Conservation (phyloP, 495 filamentous ascomycete genomes). For the Lophium mytilinum region DNA sequence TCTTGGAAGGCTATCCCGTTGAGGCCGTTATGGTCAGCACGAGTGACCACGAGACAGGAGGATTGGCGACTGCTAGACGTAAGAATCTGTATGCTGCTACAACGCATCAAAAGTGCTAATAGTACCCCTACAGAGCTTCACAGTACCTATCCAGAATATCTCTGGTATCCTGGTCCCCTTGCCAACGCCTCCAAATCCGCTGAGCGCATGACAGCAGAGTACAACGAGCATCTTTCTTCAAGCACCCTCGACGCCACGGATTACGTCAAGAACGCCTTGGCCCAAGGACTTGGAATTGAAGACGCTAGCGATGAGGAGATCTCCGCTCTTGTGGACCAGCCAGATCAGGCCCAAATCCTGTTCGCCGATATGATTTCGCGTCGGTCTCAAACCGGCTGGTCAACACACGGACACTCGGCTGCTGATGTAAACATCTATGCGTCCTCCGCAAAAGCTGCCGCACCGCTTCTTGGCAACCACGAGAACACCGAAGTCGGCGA, state of each 20-base stretch:
- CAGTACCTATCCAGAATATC: constrained; percentile 61
- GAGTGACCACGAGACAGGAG: constrained; percentile 93
- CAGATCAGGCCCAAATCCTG: constrained; percentile 43
- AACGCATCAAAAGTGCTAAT: background rate
- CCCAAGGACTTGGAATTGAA: constrained; percentile 61
- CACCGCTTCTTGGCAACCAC: constrained; percentile 65
- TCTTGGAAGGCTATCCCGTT: constrained; percentile 62
- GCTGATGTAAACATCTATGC: constrained; percentile 92
- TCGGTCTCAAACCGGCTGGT: constrained; percentile 86
- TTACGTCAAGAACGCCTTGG: constrained; percentile 56
- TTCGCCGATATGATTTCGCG: constrained; percentile 81
- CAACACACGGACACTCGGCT: constrained; percentile 78
- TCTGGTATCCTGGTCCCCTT: constrained; percentile 77
- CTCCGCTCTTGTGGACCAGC: constrained; percentile 49
- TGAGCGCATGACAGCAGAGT: constrained; percentile 54
- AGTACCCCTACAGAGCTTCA: constrained; percentile 44
- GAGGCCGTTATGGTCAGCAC: constrained; percentile 79
- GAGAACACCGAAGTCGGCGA: constrained; percentile 90
- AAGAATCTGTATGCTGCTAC: constrained; percentile 25
- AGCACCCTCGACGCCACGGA: constrained; percentile 24
- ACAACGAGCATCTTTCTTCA: constrained; percentile 47
- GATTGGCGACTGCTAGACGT: constrained; percentile 71
- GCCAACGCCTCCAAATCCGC: constrained; percentile 73
- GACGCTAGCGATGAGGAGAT: constrained; percentile 70
- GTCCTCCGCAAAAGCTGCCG: constrained; percentile 39